phyloP scores from a whole-genome alignment of 208 protist genomes.

The Entamoeba moshkovskii region DNA sequence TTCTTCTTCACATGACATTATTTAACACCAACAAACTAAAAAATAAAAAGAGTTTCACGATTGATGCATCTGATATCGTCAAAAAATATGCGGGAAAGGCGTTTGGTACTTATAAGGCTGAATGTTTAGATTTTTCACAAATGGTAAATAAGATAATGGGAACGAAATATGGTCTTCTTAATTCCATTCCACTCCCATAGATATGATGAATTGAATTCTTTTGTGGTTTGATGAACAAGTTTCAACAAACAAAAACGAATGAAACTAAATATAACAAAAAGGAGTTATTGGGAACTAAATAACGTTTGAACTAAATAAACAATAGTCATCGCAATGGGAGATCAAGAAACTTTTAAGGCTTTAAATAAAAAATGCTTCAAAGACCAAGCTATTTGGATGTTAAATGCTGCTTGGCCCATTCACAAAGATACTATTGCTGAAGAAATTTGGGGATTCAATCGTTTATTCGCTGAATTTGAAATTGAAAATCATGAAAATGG shows the following conservation, averaged over 20 bases:
- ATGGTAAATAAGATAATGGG: background rate
- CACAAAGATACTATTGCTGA: background rate
- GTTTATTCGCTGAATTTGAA: background rate
- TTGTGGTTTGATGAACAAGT: no score
- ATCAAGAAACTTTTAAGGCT: background rate
- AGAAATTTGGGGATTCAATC: background rate
- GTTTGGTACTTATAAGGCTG: background rate
- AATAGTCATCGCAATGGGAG: background rate
- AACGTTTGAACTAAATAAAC: no score
- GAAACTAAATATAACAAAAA: no score
- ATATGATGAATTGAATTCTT: no score
- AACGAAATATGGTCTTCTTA: background rate
- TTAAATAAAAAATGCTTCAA: background rate
- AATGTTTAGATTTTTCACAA: background rate
- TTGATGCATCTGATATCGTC: background rate
- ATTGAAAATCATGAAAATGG: background rate
- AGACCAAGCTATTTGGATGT: constrained; percentile 1
- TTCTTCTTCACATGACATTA: background rate
- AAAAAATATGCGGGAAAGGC: background rate
- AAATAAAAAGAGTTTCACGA: background rate
- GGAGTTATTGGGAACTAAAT: no score
- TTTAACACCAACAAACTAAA: background rate
- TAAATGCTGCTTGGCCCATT: background rate
- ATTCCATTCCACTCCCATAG: background rate
- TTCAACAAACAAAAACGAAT: no score